Evolutionary conservation across 805 yeast species (phyloP), one percentile per base, ranked within the genome.

Genomic region (Saturnispora sekii): DNA sequence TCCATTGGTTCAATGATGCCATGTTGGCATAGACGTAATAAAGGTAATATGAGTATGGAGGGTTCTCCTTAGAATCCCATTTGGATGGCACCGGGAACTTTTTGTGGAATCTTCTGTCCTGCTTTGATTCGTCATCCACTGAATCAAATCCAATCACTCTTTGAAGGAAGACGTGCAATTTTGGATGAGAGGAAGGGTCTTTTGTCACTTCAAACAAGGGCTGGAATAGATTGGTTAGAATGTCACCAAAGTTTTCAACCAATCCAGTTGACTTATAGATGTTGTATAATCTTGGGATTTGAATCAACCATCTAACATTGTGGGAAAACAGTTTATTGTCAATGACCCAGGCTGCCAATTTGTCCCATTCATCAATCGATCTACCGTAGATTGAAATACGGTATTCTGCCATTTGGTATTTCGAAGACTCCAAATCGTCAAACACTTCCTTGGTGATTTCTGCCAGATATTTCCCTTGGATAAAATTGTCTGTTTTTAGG

Each of bases 111-210:
- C 89, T 74, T 51, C 87, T 78, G 62, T 93, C 98, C 36, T 76
- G 75, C 62, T 94, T 93, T 10, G 96, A 85, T 65, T 93, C 99
- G 64, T 93, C 99, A 64, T 93, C 99, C 31, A 93, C 99, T 4
- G 96, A 86, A 64, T 93, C 99, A 64, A 93, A 93, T 0, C 99
- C 99, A 57, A 93, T 83, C 3, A 93, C 97, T 55, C 98, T 76
- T 66, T 88, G 94, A 54, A 93, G 67, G 62, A 93, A 89, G 4
- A 88, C 73, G 57, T 82, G 83, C 45, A 93, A 70, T 61, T 93
- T 93, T n/a, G 98, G 98, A 64, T 89, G 89, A 7, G 81, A 72
- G 44, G 72, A 53, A 9, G 99, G 98, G 61, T 89, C 75, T 54
- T 78, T 72, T 3, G 96, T 79, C 7, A 86, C 98, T 62, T 93